Evolutionary conservation across 345 rosid genomes (phyloP).

Genomic region (Tarenaya hassleriana): DNA sequence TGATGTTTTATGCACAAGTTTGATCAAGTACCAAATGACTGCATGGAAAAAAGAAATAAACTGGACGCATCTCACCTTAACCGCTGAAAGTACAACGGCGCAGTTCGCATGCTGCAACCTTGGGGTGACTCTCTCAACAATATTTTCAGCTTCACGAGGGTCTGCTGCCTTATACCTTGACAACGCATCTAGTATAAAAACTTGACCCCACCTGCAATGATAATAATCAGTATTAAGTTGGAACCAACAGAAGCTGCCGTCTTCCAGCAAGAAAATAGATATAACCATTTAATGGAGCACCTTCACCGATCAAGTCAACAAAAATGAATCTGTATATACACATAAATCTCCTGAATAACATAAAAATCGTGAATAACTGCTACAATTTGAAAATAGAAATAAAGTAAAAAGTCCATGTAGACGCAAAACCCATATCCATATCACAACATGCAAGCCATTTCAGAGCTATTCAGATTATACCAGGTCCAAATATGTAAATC

Average conservation of each 20-base stretch:
- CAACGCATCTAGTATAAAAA: slow-evolving; percentile 92
- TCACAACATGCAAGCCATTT: neutral
- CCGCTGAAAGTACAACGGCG: slow-evolving; percentile 97
- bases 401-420: neutral
- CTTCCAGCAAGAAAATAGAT: neutral
- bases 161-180: slow-evolving; percentile 85
- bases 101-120: slow-evolving; percentile 96
- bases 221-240: neutral
- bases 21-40: slow-evolving; percentile 3
- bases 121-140: slow-evolving; percentile 96
- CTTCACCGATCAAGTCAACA: slow-evolving; percentile 11
- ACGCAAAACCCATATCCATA: neutral
- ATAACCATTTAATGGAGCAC: neutral
- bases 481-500: neutral
- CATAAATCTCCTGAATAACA: neutral
- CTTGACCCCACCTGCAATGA: slow-evolving; percentile 90
- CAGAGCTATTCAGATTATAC: slow-evolving; percentile 4
- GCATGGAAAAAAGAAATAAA: slow-evolving; percentile 18
- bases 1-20: slow-evolving; percentile 19
- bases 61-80: slow-evolving; percentile 48
- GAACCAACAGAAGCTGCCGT: neutral
- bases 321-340: slow-evolving; percentile 1
- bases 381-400: neutral
- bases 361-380: slow-evolving; percentile 2
- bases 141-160: slow-evolving; percentile 96